Evolutionary conservation across 2,329 filamentous ascomycete genomes (phyloP), one percentile per base, ranked within the genome.

Genomic region (Penicillium sumatraense): DNA sequence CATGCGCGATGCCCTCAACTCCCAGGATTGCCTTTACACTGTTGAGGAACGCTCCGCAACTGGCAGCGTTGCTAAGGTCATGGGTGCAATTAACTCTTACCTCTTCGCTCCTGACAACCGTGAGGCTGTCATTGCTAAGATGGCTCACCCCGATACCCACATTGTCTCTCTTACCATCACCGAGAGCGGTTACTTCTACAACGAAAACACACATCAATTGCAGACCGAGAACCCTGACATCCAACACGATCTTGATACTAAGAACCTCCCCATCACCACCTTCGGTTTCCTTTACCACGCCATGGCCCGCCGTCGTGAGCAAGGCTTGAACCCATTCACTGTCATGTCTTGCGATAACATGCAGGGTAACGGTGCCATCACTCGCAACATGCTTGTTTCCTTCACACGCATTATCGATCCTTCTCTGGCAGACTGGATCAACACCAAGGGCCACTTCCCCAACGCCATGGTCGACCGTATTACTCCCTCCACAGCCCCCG

Each of bases 391-490:
- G 81, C 78, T 83, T 36, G 64, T 72, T 57, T 77, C 80, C 2
- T 83, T 83, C 63, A 80, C 81, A 2, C 72, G 72, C 24, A 71
- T 80, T 41, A 75, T 74, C 57, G 72, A 81, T 71, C 76, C 80
- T 3, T 72, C 76, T 29, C 55, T 83, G 16, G 80, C 81, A 49
- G 68, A 75, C 46, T 83, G 80, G 80, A 82, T 83, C 54, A 63
- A 67, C 27, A 69, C 78, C 57, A 53, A 81, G 57, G 81, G 76
- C 49, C 75, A 72, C 45, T 83, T 83, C 75, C 81, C 81, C 68
- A 83, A 83, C 71, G 71, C 77, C 65, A 83, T 83, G 81, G 81
- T 83, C 49, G 81, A 83, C 70, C 80, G 81, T 51, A 83, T 83
- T 64, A 83, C 81, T 1, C 81, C 81, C 11, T 78, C 78, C 67